Evolutionary conservation across 192 early-diverging fungal genomes (phyloP).

Genomic region (Podila horticola): DNA sequence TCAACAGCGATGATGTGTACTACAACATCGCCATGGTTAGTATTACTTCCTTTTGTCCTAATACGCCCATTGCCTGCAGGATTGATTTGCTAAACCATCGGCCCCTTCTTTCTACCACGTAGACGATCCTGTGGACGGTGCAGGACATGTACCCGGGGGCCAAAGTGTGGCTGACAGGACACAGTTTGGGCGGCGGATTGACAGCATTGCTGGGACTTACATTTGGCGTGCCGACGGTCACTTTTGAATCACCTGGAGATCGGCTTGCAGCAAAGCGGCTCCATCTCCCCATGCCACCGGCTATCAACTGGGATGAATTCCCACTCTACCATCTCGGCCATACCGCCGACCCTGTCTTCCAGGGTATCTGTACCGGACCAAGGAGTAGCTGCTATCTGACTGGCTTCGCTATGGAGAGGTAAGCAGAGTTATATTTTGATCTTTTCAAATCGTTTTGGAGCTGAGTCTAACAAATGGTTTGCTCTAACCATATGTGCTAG

Average conservation of each 20-base stretch:
- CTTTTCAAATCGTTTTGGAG: no score
- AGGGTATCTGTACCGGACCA: conserved; percentile 81
- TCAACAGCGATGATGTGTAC: conserved; percentile 68
- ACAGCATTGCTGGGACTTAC: conserved; percentile 84
- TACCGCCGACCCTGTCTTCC: conserved; percentile 90
- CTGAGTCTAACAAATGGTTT: conserved; percentile 41
- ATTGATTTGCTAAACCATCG: conserved; percentile 42
- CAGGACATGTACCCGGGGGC: conserved; percentile 71
- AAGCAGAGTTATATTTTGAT: not conserved
- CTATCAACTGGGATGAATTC: conserved; percentile 60
- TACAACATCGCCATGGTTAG: conserved; percentile 61
- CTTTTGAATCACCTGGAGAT: conserved; percentile 89
- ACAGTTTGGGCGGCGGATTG: conserved; percentile 72
- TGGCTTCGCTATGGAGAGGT: conserved; percentile 38
- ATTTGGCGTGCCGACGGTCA: conserved; percentile 85
- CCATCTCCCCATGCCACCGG: conserved; percentile 72
- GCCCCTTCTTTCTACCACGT: conserved; percentile 19
- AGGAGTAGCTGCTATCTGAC: conserved; percentile 31
- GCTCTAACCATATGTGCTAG: conserved; percentile 62
- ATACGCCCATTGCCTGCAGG: not conserved
- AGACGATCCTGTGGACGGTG: conserved; percentile 77
- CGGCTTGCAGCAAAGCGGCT: conserved; percentile 78
- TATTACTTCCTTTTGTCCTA: not conserved
- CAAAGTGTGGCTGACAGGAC: conserved; percentile 84
- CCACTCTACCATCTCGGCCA: conserved; percentile 94